Evolutionary conservation across 495 filamentous ascomycete species (phyloP), one percentile per base, ranked within the genome.

Genomic region (Lasiosphaeria hispida): DNA sequence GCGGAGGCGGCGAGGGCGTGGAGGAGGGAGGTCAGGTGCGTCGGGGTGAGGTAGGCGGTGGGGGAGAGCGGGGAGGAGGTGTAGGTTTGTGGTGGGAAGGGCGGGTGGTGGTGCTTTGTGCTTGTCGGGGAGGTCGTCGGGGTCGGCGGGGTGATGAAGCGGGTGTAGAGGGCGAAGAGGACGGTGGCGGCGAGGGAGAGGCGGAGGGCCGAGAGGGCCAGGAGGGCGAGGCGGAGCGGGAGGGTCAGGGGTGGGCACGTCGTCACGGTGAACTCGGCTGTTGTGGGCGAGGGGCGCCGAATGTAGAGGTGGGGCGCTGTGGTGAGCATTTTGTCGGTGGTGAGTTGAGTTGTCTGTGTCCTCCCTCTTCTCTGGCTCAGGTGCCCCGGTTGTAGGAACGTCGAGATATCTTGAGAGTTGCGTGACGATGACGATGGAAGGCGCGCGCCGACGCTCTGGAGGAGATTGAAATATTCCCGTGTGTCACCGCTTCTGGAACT

Each of bases 221-320:
- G 63, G 54, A 80, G 80, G 41, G 82, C 67, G 55, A 83, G 60
- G 60, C 83, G 84, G 41, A 83, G 76, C 6, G 81, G 74, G 54
- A 85, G 70, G 43, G 82, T 88, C 1, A 71, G 72, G 18, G 77
- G 83, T 10, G 77, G 80, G 55, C 81, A 80, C 64, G 90, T 93
- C 56, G 90, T 91, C 48, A 94, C 87, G 48, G 87, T 91, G 77
- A 89, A 95, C 64, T 88, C 87, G 62, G 85, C 84, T n/a, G 91
- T 93, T 18, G 90, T 92, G 40, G 90, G 87, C 37, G 91, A 93
- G 45, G 91, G 90, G 48, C 87, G 87, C 64, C 83, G 83, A 50
- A 83, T 82, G 58, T 77, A 82, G 40, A 95, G 85, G 57, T 76
- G 75, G 0, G 80, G 77, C 1, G 71, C 35, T 1, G 78, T 77